Evolutionary conservation across 208 protist species (phyloP), one percentile per base, ranked within the genome.

Genomic region (Crithidia bombi): DNA sequence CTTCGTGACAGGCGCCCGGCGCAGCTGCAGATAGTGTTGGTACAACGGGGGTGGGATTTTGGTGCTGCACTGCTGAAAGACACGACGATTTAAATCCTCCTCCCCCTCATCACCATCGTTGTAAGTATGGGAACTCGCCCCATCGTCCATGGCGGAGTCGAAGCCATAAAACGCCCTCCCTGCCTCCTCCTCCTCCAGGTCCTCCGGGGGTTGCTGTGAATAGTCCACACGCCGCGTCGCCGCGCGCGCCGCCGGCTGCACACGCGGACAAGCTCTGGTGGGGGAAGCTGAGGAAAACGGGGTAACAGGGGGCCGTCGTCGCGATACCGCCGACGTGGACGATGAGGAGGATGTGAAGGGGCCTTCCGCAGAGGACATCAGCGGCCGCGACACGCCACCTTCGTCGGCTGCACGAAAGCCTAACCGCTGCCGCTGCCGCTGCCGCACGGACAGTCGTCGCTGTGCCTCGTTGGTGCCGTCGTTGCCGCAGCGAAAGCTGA

Each of bases 1-100:
- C 30, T 70, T 63, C n/a, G 70, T 69, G 1, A 89, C 78, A 1
- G 85, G 83, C 23, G 78, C 78, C 21, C 75, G 68, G 28, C 65
- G 67, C 4, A 87, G 68, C 30, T 69, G 47, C 43, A 56, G 55
- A 38, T 85, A 87, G 57, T 90, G 83, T 9, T 52, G 54, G 25
- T 49, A 59, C 32, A 90, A 76, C 14, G 32, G 46, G 14, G 65
- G 43, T 10, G 85, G 81, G 19, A 85, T 64, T 19, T 14, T 50
- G 36, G 74, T 64, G 44, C 35, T 28, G 51, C 77, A 55, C 66
- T 70, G 57, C 1, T 50, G 38, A 67, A 75, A 80, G 32, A 73
- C 75, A 55, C 56, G 39, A 28, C 26, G 47, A 67, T 61, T 57
- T 12, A 73, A 17, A 26, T 79, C 28, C 49, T 77, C 39, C 56